A percentile compares a stretch with the other conserved stretches of the same genome.
These are phyloP conservation scores for Wickerhamomyces sp. DNA, from an alignment of 1,139 yeast species.

Conservation along the genomic window DNA sequence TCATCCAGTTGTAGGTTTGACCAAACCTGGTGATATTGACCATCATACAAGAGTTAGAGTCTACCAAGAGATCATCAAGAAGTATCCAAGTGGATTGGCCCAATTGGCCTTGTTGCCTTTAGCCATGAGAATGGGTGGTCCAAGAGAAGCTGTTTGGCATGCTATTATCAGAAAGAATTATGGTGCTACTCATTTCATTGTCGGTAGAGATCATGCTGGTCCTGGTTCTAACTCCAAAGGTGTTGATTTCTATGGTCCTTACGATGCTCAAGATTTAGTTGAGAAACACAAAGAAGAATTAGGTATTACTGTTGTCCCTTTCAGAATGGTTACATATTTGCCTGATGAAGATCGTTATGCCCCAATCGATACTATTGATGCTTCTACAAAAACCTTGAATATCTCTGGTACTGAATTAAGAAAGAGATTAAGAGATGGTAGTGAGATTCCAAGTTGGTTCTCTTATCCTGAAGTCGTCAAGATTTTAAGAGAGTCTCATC, in stretches of 20 bases:
- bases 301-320: conserved; percentile 87
- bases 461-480: conserved; percentile 94
- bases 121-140: conserved; percentile 99
- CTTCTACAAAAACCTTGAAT: conserved; percentile 72
- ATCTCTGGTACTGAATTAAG: conserved; percentile 95
- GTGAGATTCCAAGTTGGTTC: conserved; percentile 93
- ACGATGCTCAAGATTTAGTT: conserved; percentile 91
- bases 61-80: conserved; percentile 84
- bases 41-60: conserved; percentile 97
- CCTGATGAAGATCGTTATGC: conserved; percentile 96
- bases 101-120: conserved; percentile 81
- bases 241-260: conserved; percentile 93
- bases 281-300: conserved; percentile 72
- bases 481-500: conserved; percentile 87
- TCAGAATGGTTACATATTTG: conserved; percentile 93
- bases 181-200: conserved; percentile 96
- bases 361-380: conserved; percentile 89
- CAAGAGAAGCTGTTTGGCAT: conserved; percentile 98
- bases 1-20: conserved; percentile 95
- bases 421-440: conserved; percentile 80
- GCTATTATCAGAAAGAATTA: conserved; percentile 94
- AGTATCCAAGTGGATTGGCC: conserved; percentile 93
- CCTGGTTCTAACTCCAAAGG: conserved; percentile 94
- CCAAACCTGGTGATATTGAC: conserved; percentile 97
- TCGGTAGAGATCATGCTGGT: conserved; percentile 98